Percentiles rank a stretch among this genome's conserved stretches.
Conservation (phyloP, 2,329 filamentous ascomycete species). For the Whalleya microplaca region DNA sequence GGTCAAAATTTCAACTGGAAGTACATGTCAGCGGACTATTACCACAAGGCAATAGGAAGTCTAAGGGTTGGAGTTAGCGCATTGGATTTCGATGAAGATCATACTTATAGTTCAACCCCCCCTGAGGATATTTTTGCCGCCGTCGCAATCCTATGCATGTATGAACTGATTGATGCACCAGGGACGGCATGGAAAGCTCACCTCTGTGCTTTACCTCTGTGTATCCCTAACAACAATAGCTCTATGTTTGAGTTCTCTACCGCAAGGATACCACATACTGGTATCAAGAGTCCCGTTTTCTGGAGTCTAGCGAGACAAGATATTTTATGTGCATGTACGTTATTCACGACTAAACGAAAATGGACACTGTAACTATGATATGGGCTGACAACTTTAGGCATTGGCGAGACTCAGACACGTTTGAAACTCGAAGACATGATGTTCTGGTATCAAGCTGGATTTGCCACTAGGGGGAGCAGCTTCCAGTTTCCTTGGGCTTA, state of each 20-base stretch:
- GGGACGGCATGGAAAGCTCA: constrained; percentile 66
- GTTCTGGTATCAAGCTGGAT: constrained; percentile 66
- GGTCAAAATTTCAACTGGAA: constrained; percentile 45
- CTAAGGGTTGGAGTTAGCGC: constrained; percentile 39
- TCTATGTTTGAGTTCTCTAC: constrained; percentile 32
- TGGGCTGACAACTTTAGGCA: constrained; percentile 41
- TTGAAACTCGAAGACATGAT: constrained; percentile 64
- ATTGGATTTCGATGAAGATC: constrained; percentile 32
- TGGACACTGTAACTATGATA: too few species aligned
- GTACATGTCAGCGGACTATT: constrained; percentile 63
- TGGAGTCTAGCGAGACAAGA: constrained; percentile 72
- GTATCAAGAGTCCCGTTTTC: constrained; percentile 59
- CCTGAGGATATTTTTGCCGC: constrained; percentile 59
- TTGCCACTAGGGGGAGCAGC: constrained; percentile 59
- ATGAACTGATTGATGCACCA: constrained; percentile 69
- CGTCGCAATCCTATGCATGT: constrained; percentile 68
- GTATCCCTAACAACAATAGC: constrained; percentile 53
- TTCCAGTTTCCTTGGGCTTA: constrained; percentile 51
- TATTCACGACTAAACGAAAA: too few species aligned
- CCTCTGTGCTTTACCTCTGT: constrained; percentile 66
- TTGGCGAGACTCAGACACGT: constrained; percentile 63
- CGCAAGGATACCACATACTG: constrained; percentile 50
- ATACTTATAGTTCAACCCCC: constrained; percentile 16
- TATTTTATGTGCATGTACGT: constrained; percentile 63
- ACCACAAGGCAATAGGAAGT: constrained; percentile 59